Evolutionary conservation across 176 grass and related monocot genomes (phyloP).

Genomic region (Triticum turgidum): DNA sequence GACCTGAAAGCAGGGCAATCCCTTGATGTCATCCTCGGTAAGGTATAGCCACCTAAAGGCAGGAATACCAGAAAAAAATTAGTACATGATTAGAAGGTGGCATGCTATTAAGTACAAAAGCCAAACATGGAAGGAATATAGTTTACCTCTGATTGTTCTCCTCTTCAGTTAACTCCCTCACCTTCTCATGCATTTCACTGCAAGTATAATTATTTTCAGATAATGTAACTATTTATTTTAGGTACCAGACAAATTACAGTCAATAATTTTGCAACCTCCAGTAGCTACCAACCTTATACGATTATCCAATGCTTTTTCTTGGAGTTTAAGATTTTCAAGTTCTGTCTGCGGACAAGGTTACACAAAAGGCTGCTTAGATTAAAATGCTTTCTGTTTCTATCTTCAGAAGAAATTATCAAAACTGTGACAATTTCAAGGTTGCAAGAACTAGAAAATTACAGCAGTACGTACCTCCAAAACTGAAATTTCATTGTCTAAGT

Average conservation of each 20-base stretch:
- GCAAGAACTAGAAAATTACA: slow-evolving; percentile 2
- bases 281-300: slow-evolving; percentile 57
- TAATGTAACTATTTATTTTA: slow-evolving; percentile 26
- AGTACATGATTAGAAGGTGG: background rate
- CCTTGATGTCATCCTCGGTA: slow-evolving; percentile 96
- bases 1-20: slow-evolving; percentile 91
- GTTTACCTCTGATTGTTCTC: slow-evolving; percentile 72
- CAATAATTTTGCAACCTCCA: slow-evolving; percentile 32
- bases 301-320: slow-evolving; percentile 72
- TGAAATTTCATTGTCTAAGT: slow-evolving; percentile 53
- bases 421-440: slow-evolving; percentile 19
- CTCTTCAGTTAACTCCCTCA: slow-evolving; percentile 74
- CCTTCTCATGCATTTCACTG: slow-evolving; percentile 76
- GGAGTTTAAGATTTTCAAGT: slow-evolving; percentile 64
- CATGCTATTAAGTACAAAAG: slow-evolving; percentile 17
- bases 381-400: background rate
- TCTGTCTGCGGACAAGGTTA: slow-evolving; percentile 56
- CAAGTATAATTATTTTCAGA: slow-evolving; percentile 33
- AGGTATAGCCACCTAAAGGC: slow-evolving; percentile 82
- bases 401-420: background rate
- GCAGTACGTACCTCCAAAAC: slow-evolving; percentile 60
- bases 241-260: slow-evolving; percentile 12
- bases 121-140: slow-evolving; percentile 19
- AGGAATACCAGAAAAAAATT: slow-evolving; percentile 9
- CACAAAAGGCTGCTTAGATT: slow-evolving; percentile 21